These are phyloP conservation scores for Aspergillus funiculosus DNA, from an alignment of 495 filamentous ascomycete genomes.

Conservation along the genomic window DNA sequence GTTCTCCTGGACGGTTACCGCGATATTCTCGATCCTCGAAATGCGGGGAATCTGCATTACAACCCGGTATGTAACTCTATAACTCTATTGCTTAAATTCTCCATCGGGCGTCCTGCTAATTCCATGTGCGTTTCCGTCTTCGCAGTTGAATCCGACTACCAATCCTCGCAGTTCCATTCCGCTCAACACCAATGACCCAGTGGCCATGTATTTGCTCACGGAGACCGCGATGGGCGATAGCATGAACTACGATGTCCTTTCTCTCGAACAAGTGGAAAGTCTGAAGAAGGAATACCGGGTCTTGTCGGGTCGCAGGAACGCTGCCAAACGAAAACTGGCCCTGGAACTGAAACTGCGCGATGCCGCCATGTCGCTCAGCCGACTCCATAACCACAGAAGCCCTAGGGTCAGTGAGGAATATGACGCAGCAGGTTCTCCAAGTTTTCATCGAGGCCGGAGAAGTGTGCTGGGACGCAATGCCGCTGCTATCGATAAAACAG, in stretches of 20 bases:
- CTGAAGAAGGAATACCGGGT: conserved; percentile 77
- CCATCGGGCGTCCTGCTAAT: conserved; percentile 17
- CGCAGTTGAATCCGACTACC: conserved; percentile 26
- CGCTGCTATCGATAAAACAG: conserved; percentile 46
- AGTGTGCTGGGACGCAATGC: conserved; percentile 48
- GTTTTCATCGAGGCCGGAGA: conserved; percentile 32
- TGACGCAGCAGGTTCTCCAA: conserved; percentile 24
- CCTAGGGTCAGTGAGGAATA: conserved; percentile 32
- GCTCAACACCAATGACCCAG: conserved; percentile 49
- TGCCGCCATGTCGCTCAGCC: conserved; percentile 77
- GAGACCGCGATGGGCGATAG: conserved; percentile 91
- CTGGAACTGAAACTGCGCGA: conserved; percentile 91
- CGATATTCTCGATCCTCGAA: conserved; percentile 29
- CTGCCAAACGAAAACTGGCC: conserved; percentile 72
- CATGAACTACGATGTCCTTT: conserved; percentile 73
- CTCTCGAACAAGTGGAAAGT: conserved; percentile 82
- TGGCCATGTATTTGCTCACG: conserved; percentile 78
- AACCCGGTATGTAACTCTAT: conserved; percentile 34
- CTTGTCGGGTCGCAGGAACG: conserved; percentile 68
- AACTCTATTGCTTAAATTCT: neutral
- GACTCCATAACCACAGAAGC: conserved; percentile 60
- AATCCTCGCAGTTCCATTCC: conserved; percentile 39
- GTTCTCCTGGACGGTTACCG: conserved; percentile 45
- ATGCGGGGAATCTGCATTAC: conserved; percentile 32
- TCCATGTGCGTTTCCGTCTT: neutral